phyloP scores from a whole-genome alignment of 2,329 filamentous ascomycete species.

The Aspergillus calidoustus region DNA sequence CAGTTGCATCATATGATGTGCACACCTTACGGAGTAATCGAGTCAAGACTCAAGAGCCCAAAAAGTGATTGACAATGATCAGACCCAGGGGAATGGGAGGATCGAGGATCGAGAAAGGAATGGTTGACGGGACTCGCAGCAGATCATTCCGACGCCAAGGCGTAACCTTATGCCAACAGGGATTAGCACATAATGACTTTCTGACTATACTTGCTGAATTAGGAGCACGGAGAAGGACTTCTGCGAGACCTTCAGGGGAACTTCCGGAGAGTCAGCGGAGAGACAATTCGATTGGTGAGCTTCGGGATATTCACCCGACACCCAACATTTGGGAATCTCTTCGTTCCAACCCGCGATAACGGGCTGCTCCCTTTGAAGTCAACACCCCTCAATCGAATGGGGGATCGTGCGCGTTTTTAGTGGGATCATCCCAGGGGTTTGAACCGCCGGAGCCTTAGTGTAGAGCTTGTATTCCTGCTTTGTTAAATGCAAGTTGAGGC shows the following conservation, averaged over 20 bases:
- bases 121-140: slow-evolving; percentile 10
- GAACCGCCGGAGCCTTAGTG: background rate
- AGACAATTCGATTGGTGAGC: slow-evolving; percentile 11
- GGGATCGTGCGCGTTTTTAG: slow-evolving; percentile 24
- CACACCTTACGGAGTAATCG: background rate
- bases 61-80: slow-evolving; percentile 18
- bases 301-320: slow-evolving; percentile 17
- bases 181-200: slow-evolving; percentile 11
- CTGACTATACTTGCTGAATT: slow-evolving; percentile 14
- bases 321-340: slow-evolving; percentile 31
- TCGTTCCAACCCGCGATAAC: slow-evolving; percentile 23
- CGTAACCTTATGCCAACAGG: slow-evolving; percentile 25
- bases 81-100: slow-evolving; percentile 23
- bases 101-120: slow-evolving; percentile 14
- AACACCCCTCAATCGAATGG: slow-evolving; percentile 24
- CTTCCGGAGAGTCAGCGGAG: background rate
- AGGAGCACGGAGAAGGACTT: slow-evolving; percentile 6
- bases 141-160: slow-evolving; percentile 25
- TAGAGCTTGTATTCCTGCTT: slow-evolving; percentile 10
- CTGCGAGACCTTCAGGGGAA: slow-evolving; percentile 17
- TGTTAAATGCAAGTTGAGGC: slow-evolving; percentile 14
- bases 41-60: slow-evolving; percentile 4
- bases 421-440: slow-evolving; percentile 21
- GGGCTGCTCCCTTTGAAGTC: slow-evolving; percentile 28
- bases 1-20: slow-evolving; percentile 7